These are phyloP conservation scores for Endothia cerciana DNA, from an alignment of 2,329 filamentous ascomycete species.

Conservation along the genomic window DNA sequence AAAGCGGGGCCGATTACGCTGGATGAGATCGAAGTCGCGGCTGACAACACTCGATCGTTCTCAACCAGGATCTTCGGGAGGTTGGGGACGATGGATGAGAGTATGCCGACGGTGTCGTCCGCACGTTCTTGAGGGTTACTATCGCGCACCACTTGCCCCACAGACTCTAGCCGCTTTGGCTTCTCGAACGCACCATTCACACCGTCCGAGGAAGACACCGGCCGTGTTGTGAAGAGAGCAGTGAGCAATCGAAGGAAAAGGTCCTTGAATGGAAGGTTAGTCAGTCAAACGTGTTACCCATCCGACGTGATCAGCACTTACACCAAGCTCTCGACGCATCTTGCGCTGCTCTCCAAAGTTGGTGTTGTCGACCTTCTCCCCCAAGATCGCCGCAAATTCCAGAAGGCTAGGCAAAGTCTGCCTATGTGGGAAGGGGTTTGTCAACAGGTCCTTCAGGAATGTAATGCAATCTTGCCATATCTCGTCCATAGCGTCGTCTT, in stretches of 20 bases:
- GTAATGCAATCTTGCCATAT: conserved; percentile 95
- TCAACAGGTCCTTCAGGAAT: conserved; percentile 86
- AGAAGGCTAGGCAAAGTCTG: conserved; percentile 85
- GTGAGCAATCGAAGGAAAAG: conserved; percentile 85
- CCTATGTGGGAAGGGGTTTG: conserved; percentile 92
- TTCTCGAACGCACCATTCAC: conserved; percentile 45
- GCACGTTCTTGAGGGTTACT: conserved; percentile 53
- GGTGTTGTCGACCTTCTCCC: conserved; percentile 96
- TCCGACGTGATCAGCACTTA: conserved; percentile 49
- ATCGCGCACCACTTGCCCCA: conserved; percentile 37
- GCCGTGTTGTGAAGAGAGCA: conserved; percentile 91
- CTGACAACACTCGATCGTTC: conserved; percentile 78
- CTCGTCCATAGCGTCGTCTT: conserved; percentile 97
- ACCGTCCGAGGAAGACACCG: conserved; percentile 69
- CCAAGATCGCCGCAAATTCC: conserved; percentile 86
- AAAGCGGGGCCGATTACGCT: conserved; percentile 83
- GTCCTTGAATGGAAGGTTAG: conserved; percentile 63
- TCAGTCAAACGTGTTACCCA: conserved; percentile 34
- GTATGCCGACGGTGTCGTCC: conserved; percentile 78
- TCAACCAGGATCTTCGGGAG: conserved; percentile 84
- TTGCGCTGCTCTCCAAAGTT: conserved; percentile 93
- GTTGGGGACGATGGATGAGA: conserved; percentile 78
- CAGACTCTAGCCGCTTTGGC: conserved; percentile 43
- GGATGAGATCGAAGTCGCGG: conserved; percentile 78
- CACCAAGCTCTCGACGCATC: conserved; percentile 87